phyloP scores from a whole-genome alignment of 2,329 filamentous ascomycete genomes.

The Cryphonectria carpinicola region DNA sequence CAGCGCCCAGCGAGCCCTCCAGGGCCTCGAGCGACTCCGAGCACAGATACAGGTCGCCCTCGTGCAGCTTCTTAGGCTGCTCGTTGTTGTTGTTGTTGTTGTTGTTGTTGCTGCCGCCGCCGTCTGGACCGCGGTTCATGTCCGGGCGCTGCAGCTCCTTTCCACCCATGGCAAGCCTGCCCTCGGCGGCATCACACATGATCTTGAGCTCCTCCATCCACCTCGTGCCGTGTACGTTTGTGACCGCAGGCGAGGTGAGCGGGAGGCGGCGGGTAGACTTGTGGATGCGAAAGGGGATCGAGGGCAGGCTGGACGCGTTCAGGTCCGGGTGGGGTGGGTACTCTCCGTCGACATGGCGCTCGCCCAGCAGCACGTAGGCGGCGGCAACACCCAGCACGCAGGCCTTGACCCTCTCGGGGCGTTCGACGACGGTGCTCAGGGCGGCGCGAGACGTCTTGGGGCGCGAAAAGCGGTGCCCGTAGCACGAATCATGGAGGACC shows the following conservation, averaged over 20 bases:
- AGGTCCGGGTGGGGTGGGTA: slow-evolving; percentile 69
- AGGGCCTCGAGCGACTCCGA: slow-evolving; percentile 84
- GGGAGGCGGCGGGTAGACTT: slow-evolving; percentile 76
- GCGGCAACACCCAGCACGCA: slow-evolving; percentile 79
- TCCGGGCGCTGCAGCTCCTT: slow-evolving; percentile 77
- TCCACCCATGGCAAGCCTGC: slow-evolving; percentile 74
- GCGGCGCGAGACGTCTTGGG: slow-evolving; percentile 74
- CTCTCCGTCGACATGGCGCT: slow-evolving; percentile 72
- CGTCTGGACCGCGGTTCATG: slow-evolving; percentile 56
- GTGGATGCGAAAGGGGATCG: slow-evolving; percentile 79
- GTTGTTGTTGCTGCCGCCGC: no score
- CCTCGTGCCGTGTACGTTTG: slow-evolving; percentile 84
- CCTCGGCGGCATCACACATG: slow-evolving; percentile 82
- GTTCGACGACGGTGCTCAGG: slow-evolving; percentile 84
- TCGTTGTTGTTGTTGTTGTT: slow-evolving; percentile 32
- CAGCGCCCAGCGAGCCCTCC: slow-evolving; percentile 87
- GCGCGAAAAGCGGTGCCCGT: slow-evolving; percentile 88
- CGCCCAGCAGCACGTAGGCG: slow-evolving; percentile 89
- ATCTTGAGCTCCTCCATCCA: slow-evolving; percentile 92
- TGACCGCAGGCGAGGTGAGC: slow-evolving; percentile 76
- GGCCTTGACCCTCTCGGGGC: slow-evolving; percentile 88
- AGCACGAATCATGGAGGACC: slow-evolving; percentile 90
- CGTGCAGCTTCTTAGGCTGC: slow-evolving; percentile 66
- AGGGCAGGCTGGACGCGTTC: slow-evolving; percentile 57
- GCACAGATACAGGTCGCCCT: slow-evolving; percentile 90